Conservation (phyloP, 2,329 filamentous ascomycete genomes). For the Hortaea sp. region DNA sequence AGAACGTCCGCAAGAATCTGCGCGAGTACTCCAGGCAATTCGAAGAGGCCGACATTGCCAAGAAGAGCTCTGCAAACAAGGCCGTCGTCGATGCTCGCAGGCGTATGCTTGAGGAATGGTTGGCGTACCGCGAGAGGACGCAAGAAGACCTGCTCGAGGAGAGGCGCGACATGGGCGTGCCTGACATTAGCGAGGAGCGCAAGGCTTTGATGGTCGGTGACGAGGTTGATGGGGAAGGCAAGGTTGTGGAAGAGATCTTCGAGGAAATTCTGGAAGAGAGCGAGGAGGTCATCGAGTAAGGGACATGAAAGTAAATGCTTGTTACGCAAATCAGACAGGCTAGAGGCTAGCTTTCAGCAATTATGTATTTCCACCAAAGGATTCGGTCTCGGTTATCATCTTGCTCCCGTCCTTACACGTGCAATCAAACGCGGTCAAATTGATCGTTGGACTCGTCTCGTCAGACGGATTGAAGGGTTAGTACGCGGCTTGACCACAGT, state of each 20-base stretch:
- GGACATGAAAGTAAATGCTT: background rate
- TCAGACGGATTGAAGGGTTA: no score
- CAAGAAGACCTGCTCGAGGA: constrained; percentile 65
- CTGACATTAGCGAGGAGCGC: constrained; percentile 53
- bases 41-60: constrained; percentile 88
- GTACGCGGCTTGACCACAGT: no score
- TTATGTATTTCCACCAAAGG: no score
- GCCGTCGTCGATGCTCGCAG: constrained; percentile 85
- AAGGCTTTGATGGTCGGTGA: constrained; percentile 44
- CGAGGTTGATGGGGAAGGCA: constrained; percentile 39
- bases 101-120: constrained; percentile 77
- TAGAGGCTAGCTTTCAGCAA: no score
- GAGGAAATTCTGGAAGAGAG: constrained; percentile 66
- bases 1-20: constrained; percentile 94
- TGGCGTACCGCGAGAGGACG: constrained; percentile 67
- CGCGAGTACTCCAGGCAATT: constrained; percentile 92
- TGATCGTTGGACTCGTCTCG: no score
- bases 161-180: constrained; percentile 55
- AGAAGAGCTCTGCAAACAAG: constrained; percentile 85
- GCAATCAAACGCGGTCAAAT: no score
- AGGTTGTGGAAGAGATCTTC: constrained; percentile 64
- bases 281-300: constrained; percentile 7
- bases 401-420: no score
- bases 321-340: no score
- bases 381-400: no score